phyloP scores from a whole-genome alignment of 306 rosid species.

The Castanea mollissima region DNA sequence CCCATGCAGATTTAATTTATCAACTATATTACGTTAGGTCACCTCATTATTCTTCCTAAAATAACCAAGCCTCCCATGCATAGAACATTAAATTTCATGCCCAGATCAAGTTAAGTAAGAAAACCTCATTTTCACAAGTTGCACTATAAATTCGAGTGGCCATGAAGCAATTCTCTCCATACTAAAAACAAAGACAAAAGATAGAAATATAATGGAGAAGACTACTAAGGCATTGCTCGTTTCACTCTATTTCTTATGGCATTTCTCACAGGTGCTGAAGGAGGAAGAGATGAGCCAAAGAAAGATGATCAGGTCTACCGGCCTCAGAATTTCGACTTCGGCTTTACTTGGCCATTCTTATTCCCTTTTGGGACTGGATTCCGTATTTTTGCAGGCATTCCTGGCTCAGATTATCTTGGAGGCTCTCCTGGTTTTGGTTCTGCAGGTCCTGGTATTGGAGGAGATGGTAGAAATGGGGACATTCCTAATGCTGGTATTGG shows the following conservation, averaged over 20 bases:
- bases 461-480: no score
- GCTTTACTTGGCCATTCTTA: background rate
- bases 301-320: background rate
- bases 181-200: background rate
- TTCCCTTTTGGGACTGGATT: background rate
- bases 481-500: no score
- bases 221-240: conserved; percentile 8
- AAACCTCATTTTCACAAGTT: background rate
- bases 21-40: no score
- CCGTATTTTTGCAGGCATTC: no score
- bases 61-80: background rate
- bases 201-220: conserved; percentile 28
- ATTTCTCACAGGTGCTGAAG: conserved; percentile 25
- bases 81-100: conserved; percentile 2
- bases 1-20: background rate
- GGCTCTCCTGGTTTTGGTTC: no score
- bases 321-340: background rate
- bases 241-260: conserved; percentile 19
- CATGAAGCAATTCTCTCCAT: conserved; percentile 3
- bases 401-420: no score
- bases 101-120: background rate
- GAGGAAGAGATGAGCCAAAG: conserved; percentile 21
- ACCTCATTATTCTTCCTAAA: background rate
- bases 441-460: no score
- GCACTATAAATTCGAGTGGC: conserved; percentile 29